A percentile compares a stretch with the other conserved stretches of the same genome.
Conservation (phyloP, 192 early-diverging fungal genomes). For the Geranomyces michiganensis region DNA sequence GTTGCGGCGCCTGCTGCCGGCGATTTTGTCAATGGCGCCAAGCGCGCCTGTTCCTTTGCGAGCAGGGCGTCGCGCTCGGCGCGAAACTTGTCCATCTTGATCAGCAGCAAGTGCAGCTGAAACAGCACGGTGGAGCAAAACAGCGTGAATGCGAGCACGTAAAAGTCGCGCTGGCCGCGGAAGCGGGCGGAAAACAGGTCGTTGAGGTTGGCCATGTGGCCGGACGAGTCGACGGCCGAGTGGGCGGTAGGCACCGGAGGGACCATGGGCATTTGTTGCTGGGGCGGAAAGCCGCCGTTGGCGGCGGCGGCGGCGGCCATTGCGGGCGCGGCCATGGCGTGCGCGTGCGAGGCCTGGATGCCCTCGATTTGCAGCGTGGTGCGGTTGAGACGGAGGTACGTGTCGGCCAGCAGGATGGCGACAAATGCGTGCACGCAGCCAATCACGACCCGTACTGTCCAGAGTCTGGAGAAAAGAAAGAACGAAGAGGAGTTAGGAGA, state of each 20-base stretch:
- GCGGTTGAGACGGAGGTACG: conserved; percentile 38
- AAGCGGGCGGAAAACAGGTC: conserved; percentile 35
- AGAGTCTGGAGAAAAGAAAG: conserved; percentile 13
- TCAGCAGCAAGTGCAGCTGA: conserved; percentile 29
- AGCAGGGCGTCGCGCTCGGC: conserved; percentile 25
- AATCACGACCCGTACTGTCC: conserved; percentile 32
- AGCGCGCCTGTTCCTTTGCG: neutral
- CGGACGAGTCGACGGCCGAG: conserved; percentile 15
- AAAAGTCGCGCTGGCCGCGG: conserved; percentile 40
- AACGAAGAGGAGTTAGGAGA: neutral
- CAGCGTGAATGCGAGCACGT: conserved; percentile 35
- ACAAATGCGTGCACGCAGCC: conserved; percentile 32
- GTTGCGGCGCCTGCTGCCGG: neutral
- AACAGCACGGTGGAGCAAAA: conserved; percentile 33
- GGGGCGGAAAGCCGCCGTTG: neutral
- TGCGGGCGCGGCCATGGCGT: conserved; percentile 10
- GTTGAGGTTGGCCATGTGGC: conserved; percentile 28
- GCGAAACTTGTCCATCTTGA: conserved; percentile 37
- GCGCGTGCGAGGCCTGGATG: conserved; percentile 30
- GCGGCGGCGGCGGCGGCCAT: conserved; percentile 20
- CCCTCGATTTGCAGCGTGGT: conserved; percentile 26
- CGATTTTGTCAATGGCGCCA: neutral
- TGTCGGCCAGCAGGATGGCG: conserved; percentile 33
- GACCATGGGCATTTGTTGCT: neutral
- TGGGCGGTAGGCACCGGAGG: neutral